Evolutionary conservation across 2,329 filamentous ascomycete species (phyloP), one percentile per base, ranked within the genome.

Genomic region (Pyrenochaeta sp.): DNA sequence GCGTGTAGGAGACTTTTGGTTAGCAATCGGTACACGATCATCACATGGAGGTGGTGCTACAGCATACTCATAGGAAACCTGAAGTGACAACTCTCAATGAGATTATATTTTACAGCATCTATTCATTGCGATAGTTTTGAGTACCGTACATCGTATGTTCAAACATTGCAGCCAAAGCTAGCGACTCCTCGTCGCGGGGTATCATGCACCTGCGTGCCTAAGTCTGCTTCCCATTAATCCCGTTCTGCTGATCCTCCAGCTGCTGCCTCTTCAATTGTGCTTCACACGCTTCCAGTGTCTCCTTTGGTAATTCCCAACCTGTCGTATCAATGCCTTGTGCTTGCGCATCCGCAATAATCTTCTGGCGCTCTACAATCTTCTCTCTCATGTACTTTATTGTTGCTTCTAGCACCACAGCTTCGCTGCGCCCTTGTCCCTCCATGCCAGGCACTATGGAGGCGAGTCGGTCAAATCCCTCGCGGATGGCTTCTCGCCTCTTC

Each of bases 401-500:
- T 25, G 76, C 77, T 62, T 88, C 87, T 24, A 97, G 82, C n/a
- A 97, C 92, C 19, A 92, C 83, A 28, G 91, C 91, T 76, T 97
- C 93, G 63, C 91, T 95, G 45, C 92, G 88, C 1, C 91, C 93
- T 71, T 93, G 90, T 0, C 93, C 93, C 68, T 91, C 86, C 52
- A 96, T 83, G 0, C 91, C 92, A 0, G 93, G 93, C 0, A 96
- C 91, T 32, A 96, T 84, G 52, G 89, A 86, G 15, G 91, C 91
- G 27, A 97, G 84, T 34, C 88, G 86, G 76, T 96, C 92, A 75
- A 96, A 96, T 55, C 91, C 91, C 57, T 91, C 88, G 46, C 93
- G 86, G 65, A 97, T 96, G 13, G 90, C 91, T 56, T 88, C 85
- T 44, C 88, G 86, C 36, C 88, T 86, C 77, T 90, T 87, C 70